phyloP scores from a whole-genome alignment of 2,329 filamentous ascomycete genomes.

The Colletotrichum sp. region DNA sequence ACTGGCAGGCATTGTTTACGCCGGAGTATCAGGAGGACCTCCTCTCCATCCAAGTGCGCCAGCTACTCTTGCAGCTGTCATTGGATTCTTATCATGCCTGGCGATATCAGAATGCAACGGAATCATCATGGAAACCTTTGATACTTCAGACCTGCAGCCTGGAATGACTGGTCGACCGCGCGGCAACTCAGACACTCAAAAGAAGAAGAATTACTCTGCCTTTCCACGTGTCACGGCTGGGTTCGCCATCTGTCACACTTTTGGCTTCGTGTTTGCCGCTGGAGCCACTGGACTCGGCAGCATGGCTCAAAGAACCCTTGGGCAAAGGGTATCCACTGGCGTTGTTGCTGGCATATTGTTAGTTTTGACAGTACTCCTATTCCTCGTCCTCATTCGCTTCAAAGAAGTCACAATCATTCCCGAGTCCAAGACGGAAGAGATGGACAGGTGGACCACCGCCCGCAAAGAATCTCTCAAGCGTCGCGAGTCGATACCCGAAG shows the following conservation, averaged over 20 bases:
- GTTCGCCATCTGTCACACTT: slow-evolving; percentile 71
- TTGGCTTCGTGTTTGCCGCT: slow-evolving; percentile 74
- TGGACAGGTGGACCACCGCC: slow-evolving; percentile 56
- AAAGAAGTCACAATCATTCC: slow-evolving; percentile 73
- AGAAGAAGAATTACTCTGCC: slow-evolving; percentile 73
- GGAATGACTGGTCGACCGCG: slow-evolving; percentile 67
- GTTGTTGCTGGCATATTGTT: slow-evolving; percentile 72
- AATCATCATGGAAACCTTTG: slow-evolving; percentile 81
- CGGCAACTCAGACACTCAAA: slow-evolving; percentile 42
- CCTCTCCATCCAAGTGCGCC: slow-evolving; percentile 67
- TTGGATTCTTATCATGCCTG: slow-evolving; percentile 75
- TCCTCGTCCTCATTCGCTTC: slow-evolving; percentile 68
- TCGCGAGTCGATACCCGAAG: slow-evolving; percentile 42
- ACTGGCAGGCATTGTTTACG: slow-evolving; percentile 70
- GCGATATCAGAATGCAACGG: slow-evolving; percentile 79
- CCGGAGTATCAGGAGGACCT: slow-evolving; percentile 68
- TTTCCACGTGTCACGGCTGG: slow-evolving; percentile 77
- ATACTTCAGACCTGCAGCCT: slow-evolving; percentile 79
- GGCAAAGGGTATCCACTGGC: slow-evolving; percentile 71
- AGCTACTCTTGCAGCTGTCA: slow-evolving; percentile 66
- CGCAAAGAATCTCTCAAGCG: slow-evolving; percentile 54
- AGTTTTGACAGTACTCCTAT: slow-evolving; percentile 66
- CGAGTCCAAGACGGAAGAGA: slow-evolving; percentile 58
- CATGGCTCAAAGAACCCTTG: slow-evolving; percentile 67
- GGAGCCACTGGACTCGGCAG: slow-evolving; percentile 72